Conservation (phyloP, 2,329 filamentous ascomycete species). For the Metarhizium guizhouense region DNA sequence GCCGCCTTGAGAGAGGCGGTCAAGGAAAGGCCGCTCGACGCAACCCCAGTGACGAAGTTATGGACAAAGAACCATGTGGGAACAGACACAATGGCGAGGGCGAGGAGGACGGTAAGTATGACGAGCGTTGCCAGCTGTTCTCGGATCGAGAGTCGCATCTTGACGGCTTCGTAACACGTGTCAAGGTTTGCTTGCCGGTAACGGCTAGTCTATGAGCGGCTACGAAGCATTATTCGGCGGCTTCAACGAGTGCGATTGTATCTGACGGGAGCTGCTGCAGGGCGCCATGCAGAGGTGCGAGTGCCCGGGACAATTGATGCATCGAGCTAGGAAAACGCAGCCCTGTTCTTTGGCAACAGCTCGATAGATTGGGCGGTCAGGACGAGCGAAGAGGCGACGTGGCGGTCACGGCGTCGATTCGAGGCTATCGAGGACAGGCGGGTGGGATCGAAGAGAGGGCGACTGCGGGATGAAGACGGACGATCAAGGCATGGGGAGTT, state of each 20-base stretch:
- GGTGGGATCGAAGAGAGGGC: too few species aligned
- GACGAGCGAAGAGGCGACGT: too few species aligned
- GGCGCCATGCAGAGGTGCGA: not conserved
- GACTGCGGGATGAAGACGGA: too few species aligned
- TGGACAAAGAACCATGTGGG: constrained; percentile 59
- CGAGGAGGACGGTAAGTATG: constrained; percentile 62
- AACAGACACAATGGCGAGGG: constrained; percentile 69
- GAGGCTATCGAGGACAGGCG: too few species aligned
- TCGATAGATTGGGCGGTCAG: not conserved
- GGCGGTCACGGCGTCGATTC: too few species aligned
- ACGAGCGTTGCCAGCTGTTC: constrained; percentile 80
- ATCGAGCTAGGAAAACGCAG: too few species aligned
- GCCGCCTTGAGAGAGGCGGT: constrained; percentile 82
- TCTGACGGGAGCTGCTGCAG: not conserved
- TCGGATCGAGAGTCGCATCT: constrained; percentile 78
- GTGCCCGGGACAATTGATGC: too few species aligned
- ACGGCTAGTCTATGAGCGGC: not conserved
- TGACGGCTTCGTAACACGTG: not conserved
- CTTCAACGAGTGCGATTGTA: not conserved
- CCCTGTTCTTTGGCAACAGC: too few species aligned
- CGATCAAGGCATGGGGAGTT: not conserved
- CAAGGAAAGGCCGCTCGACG: constrained; percentile 57
- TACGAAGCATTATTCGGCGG: constrained; percentile 3
- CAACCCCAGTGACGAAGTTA: constrained; percentile 41
- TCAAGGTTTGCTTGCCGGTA: not conserved